These are phyloP conservation scores for Podospora australis DNA, from an alignment of 495 filamentous ascomycete genomes.

Conservation along the genomic window DNA sequence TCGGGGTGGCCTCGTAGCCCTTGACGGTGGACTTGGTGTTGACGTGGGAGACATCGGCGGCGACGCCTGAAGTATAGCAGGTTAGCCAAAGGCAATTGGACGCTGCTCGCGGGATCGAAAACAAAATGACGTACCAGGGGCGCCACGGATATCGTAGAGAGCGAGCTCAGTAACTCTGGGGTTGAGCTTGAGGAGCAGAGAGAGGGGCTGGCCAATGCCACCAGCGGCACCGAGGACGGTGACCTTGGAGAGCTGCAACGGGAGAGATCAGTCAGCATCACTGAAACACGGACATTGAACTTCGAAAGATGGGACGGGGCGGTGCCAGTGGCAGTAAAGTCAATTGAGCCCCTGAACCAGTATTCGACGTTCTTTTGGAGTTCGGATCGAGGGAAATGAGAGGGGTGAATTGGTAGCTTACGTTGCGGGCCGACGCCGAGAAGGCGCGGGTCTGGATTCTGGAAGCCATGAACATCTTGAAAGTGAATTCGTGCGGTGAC, in stretches of 20 bases:
- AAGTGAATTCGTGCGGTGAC: conserved; percentile 9
- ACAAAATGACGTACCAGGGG: conserved; percentile 65
- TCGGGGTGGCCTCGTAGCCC: conserved; percentile 73
- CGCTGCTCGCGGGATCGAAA: conserved; percentile 1
- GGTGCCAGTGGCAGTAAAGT: too few species aligned
- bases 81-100: conserved; percentile 4
- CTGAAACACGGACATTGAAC: conserved; percentile 9
- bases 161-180: conserved; percentile 83
- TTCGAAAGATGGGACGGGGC: conserved; percentile 1
- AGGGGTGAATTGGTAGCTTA: conserved; percentile 36
- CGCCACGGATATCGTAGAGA: conserved; percentile 94
- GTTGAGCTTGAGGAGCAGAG: conserved; percentile 97
- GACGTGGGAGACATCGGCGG: conserved; percentile 94
- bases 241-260: conserved; percentile 84
- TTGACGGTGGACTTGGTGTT: conserved; percentile 96
- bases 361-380: too few species aligned
- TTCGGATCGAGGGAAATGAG: too few species aligned
- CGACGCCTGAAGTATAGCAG: conserved; percentile 62
- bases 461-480: conserved; percentile 74
- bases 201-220: conserved; percentile 97
- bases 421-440: conserved; percentile 85
- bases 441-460: conserved; percentile 84
- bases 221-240: conserved; percentile 92
- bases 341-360: too few species aligned
- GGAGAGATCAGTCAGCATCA: conserved; percentile 25